Conservation (phyloP, 768 basidiomycete species). For the Podaxis carcinomalis region DNA sequence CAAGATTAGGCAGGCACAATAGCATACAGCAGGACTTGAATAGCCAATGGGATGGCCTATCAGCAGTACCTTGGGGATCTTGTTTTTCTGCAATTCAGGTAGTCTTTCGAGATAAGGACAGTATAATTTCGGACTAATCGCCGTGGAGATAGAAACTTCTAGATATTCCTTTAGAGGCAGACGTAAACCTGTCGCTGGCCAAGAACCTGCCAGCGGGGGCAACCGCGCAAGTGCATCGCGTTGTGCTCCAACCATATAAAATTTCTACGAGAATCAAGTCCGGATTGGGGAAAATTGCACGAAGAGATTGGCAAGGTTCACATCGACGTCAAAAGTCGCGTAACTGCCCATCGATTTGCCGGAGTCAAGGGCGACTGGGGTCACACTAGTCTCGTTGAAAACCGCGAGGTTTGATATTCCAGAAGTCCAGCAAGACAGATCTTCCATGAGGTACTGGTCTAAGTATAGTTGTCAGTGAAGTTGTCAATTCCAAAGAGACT, state of each 20-base stretch:
- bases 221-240: background rate
- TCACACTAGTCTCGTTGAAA: background rate
- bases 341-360: background rate
- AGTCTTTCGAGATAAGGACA: too few species aligned
- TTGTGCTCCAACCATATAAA: background rate
- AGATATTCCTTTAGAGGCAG: background rate
- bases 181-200: background rate
- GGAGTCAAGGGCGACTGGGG: background rate
- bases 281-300: background rate
- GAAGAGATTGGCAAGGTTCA: background rate
- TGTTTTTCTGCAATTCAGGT: too few species aligned
- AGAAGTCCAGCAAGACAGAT: background rate
- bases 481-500: background rate
- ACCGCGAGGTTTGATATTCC: background rate
- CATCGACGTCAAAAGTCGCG: background rate
- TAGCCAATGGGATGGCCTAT: too few species aligned
- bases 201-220: background rate
- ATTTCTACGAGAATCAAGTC: background rate
- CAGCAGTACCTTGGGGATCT: too few species aligned
- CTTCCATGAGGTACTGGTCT: background rate
- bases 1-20: background rate
- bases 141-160: conserved; percentile 1
- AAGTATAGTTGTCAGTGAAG: background rate
- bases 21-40: too few species aligned
- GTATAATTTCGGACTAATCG: background rate